phyloP scores from a whole-genome alignment of 768 basidiomycete species.

The Myochromella boudieri region DNA sequence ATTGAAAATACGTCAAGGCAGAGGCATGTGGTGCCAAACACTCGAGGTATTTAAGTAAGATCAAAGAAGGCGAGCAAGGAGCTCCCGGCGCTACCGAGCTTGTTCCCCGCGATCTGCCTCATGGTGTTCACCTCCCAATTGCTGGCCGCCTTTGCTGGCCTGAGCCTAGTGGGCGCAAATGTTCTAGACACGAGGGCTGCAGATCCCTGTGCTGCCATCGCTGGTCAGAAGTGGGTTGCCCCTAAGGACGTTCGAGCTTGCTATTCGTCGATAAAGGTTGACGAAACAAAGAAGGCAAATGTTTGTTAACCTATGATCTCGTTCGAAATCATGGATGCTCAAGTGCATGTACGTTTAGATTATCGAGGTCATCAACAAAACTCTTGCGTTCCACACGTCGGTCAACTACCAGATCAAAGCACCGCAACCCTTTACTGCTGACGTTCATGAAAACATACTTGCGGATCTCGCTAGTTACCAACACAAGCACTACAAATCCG shows the following conservation, averaged over 20 bases:
- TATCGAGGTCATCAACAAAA: slow-evolving; percentile 57
- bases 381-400: slow-evolving; percentile 60
- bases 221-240: slow-evolving; percentile 54
- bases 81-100: neutral
- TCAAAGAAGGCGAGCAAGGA: slow-evolving; percentile 2
- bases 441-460: slow-evolving; percentile 58
- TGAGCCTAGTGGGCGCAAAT: slow-evolving; percentile 9
- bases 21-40: slow-evolving; percentile 5
- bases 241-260: slow-evolving; percentile 53
- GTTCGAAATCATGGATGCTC: neutral
- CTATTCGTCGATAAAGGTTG: slow-evolving; percentile 47
- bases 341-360: slow-evolving; percentile 32
- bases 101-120: neutral
- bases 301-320: slow-evolving; percentile 28
- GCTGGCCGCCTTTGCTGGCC: slow-evolving; percentile 10
- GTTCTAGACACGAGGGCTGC: slow-evolving; percentile 4
- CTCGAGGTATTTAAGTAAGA: too few species aligned
- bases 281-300: slow-evolving; percentile 47
- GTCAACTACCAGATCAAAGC: slow-evolving; percentile 60
- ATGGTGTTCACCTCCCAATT: slow-evolving; percentile 10
- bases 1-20: neutral
- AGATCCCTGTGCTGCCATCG: slow-evolving; percentile 54
- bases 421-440: slow-evolving; percentile 48
- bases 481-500: slow-evolving; percentile 41
- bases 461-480: slow-evolving; percentile 50